A percentile compares a stretch with the other conserved stretches of the same genome.
Conservation (phyloP, 2,329 filamentous ascomycete species). For the Arthroderma uncinatum region DNA sequence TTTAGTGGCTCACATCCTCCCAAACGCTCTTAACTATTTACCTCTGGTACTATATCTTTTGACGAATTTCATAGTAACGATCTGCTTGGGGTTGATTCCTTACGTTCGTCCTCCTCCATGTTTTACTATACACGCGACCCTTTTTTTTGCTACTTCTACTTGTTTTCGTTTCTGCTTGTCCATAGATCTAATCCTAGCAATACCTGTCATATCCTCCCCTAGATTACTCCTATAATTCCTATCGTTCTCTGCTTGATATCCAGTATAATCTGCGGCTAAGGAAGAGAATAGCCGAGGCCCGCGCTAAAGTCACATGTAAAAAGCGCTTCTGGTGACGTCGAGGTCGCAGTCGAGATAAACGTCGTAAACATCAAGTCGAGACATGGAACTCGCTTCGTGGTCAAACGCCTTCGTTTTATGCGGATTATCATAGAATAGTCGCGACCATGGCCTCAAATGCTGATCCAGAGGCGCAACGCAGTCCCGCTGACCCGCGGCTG, state of each 20-base stretch:
- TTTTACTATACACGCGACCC: neutral
- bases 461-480: neutral
- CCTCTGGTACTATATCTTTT: neutral
- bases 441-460: conserved; percentile 9
- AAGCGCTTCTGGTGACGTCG: neutral
- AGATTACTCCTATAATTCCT: neutral
- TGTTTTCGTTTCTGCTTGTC: neutral
- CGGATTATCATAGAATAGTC: neutral
- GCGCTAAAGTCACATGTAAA: conserved; percentile 1
- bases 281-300: neutral
- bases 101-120: neutral
- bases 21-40: neutral
- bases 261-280: neutral
- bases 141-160: too few species aligned
- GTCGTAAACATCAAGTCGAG: neutral
- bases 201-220: neutral
- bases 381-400: neutral
- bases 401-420: neutral
- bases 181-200: conserved; percentile 3
- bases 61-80: conserved; percentile 5
- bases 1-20: too few species aligned
- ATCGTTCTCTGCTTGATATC: too few species aligned
- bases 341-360: neutral
- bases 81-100: conserved; percentile 3
- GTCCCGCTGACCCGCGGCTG: conserved; percentile 26